Evolutionary conservation across 1,139 yeast species (phyloP).

Genomic region (Suhomyces taliae): DNA sequence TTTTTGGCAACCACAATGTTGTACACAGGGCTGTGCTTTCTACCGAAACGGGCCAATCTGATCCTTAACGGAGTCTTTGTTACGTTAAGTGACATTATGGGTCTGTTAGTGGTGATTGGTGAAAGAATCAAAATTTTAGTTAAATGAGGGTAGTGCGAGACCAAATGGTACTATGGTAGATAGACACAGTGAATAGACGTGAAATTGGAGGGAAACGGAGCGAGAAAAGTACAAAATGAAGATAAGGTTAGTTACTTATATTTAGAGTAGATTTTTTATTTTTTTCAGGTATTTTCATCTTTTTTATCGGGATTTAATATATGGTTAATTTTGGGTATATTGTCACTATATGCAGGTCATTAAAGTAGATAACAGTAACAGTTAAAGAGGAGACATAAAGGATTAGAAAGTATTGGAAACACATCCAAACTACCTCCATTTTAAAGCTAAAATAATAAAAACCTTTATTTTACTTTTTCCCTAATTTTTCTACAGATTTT

Average conservation of each 20-base stretch:
- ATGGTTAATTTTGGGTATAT: no score
- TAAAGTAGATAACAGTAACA: no score
- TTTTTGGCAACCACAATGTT: slow-evolving; percentile 88
- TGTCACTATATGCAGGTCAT: no score
- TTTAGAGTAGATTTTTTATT: neutral
- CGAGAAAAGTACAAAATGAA: no score
- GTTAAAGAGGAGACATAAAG: no score
- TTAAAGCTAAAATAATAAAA: no score
- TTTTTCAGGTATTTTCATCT: neutral
- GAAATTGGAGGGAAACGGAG: neutral
- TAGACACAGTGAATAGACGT: neutral
- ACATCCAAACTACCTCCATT: no score
- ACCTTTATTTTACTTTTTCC: no score
- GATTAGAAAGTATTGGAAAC: no score
- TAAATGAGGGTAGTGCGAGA: slow-evolving; percentile 1
- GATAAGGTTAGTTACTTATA: no score
- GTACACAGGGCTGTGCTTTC: slow-evolving; percentile 82
- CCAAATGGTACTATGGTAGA: neutral
- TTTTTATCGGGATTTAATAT: neutral
- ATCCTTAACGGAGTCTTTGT: slow-evolving; percentile 49
- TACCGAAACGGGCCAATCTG: slow-evolving; percentile 90
- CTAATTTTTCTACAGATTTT: no score
- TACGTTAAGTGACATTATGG: slow-evolving; percentile 8
- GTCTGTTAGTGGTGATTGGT: neutral
- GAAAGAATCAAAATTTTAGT: slow-evolving; percentile 4